Conservation (phyloP, 129 eudicot species). For the Flaveria trinervia region DNA sequence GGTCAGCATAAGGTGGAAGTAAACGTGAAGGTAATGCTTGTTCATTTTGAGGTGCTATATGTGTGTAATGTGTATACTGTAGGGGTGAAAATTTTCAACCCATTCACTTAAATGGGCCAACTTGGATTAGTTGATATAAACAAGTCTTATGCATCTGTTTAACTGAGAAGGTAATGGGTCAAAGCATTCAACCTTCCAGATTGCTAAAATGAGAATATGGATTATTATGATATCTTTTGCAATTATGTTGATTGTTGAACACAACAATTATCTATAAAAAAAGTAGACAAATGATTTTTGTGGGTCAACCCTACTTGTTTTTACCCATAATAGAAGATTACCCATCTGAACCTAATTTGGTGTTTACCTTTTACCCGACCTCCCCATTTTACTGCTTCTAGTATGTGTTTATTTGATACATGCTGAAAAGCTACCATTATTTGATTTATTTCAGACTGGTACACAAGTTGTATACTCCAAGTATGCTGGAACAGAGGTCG, state of each 20-base stretch:
- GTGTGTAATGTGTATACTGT: background rate
- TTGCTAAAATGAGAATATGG: background rate
- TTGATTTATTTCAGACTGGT: constrained; percentile 48
- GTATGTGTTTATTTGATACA: background rate
- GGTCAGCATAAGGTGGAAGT: constrained; percentile 62
- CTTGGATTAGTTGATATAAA: background rate
- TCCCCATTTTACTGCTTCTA: background rate
- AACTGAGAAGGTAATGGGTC: background rate
- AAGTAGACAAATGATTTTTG: background rate
- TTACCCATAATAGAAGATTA: background rate
- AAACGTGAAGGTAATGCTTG: constrained; percentile 53
- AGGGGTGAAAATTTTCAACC: background rate
- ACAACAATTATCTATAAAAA: background rate
- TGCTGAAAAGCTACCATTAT: background rate
- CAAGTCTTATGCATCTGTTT: background rate
- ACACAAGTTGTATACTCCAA: constrained; percentile 74
- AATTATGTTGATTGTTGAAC: background rate
- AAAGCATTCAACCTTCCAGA: background rate
- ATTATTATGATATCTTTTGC: background rate
- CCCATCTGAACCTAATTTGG: background rate
- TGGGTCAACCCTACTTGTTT: background rate
- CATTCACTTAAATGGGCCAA: background rate
- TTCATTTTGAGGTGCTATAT: background rate
- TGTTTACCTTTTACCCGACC: background rate
- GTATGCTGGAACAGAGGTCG: constrained; percentile 86